These are phyloP conservation scores for Ophiobolus disseminans DNA, from an alignment of 2,329 filamentous ascomycete species.

Conservation along the genomic window DNA sequence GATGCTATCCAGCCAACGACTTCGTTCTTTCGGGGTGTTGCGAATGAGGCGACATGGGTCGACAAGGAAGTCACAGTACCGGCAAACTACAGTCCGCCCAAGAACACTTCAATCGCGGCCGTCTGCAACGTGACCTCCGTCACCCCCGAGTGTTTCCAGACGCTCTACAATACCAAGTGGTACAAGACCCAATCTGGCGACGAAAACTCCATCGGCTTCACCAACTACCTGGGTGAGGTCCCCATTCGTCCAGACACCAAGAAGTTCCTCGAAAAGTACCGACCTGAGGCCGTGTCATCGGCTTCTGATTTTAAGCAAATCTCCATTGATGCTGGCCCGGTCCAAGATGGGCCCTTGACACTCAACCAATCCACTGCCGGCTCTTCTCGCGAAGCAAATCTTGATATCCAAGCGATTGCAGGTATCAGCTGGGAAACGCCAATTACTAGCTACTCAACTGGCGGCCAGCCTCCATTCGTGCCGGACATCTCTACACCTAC, in stretches of 20 bases:
- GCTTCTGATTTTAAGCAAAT: conserved; percentile 64
- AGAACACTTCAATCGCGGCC: conserved; percentile 42
- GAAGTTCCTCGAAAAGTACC: conserved; percentile 63
- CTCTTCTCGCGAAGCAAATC: conserved; percentile 64
- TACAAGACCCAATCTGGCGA: conserved; percentile 56
- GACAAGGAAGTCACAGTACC: conserved; percentile 31
- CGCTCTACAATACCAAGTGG: conserved; percentile 62
- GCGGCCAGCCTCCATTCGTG: conserved; percentile 61
- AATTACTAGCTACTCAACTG: conserved; percentile 66
- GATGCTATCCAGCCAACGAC: conserved; percentile 68
- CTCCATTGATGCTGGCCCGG: conserved; percentile 63
- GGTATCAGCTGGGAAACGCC: conserved; percentile 62
- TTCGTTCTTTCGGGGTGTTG: conserved; percentile 57
- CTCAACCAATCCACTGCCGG: conserved; percentile 33
- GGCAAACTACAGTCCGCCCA: conserved; percentile 34
- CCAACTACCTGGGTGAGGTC: conserved; percentile 58
- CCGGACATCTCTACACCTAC: conserved; percentile 55
- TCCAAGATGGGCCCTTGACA: conserved; percentile 53
- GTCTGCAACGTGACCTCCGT: conserved; percentile 61
- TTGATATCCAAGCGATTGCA: conserved; percentile 69
- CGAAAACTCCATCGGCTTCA: conserved; percentile 57
- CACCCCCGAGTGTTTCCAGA: conserved; percentile 62
- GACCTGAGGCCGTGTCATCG: conserved; percentile 56
- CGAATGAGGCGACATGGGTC: conserved; percentile 34
- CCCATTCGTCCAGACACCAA: conserved; percentile 64